Percentiles rank a stretch among this genome's conserved stretches.
phyloP scores from a whole-genome alignment of 768 basidiomycete genomes.

The Tulasnella sp. region DNA sequence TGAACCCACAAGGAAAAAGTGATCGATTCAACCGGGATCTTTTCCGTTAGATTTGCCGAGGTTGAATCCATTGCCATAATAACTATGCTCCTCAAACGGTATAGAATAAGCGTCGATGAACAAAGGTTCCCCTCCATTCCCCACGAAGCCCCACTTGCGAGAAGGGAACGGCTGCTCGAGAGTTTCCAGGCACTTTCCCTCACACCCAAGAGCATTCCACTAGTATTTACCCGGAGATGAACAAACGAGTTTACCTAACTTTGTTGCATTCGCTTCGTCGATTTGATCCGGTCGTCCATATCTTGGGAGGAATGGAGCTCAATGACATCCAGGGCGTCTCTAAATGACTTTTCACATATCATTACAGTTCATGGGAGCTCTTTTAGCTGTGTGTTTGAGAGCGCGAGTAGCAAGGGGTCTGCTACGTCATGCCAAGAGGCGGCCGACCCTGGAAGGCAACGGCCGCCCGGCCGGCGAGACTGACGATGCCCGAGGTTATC shows the following conservation, averaged over 20 bases:
- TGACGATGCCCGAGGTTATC: not conserved
- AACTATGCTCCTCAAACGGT: slow-evolving; percentile 4
- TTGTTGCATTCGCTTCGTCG: no score
- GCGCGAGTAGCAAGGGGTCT: no score
- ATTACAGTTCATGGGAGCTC: no score
- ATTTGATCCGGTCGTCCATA: no score
- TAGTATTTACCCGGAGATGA: slow-evolving; percentile 19
- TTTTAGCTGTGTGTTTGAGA: no score
- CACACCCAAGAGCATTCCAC: slow-evolving; percentile 15
- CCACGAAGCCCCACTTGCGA: not conserved
- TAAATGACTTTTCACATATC: no score
- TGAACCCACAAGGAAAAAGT: not conserved
- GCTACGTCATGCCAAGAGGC: no score
- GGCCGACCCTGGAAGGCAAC: no score
- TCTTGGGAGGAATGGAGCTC: no score
- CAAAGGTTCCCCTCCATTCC: not conserved
- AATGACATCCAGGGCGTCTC: no score
- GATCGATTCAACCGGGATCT: not conserved
- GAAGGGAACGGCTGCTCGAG: slow-evolving; percentile 21
- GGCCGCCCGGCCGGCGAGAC: no score
- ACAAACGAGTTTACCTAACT: not conserved
- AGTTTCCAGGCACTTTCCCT: not conserved
- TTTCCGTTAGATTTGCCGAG: slow-evolving; percentile 20
- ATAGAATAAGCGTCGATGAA: not conserved
- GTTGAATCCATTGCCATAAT: slow-evolving; percentile 17